Evolutionary conservation across 2,329 filamentous ascomycete species (phyloP).

Genomic region (Albifimbria verrucaria): DNA sequence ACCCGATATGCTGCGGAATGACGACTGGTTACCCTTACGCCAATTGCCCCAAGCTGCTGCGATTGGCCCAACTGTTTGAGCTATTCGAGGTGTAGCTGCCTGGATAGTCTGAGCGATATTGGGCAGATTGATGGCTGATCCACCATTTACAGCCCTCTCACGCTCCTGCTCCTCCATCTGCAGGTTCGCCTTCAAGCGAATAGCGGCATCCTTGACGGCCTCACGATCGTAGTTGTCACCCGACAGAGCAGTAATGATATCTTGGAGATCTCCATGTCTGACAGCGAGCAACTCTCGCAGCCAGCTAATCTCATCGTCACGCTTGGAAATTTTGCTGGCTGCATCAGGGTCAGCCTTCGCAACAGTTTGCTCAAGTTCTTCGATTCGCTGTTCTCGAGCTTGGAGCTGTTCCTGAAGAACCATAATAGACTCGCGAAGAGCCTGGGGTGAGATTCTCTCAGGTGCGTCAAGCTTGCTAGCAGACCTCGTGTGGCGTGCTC

Average conservation of each 20-base stretch:
- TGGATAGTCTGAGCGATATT: slow-evolving; percentile 76
- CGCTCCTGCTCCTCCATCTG: slow-evolving; percentile 98
- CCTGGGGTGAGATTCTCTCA: slow-evolving; percentile 90
- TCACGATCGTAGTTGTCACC: slow-evolving; percentile 73
- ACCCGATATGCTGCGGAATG: slow-evolving; percentile 46
- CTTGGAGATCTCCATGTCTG: slow-evolving; percentile 84
- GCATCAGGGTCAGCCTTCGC: slow-evolving; percentile 71
- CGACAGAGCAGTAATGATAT: slow-evolving; percentile 79
- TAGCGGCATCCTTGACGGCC: slow-evolving; percentile 82
- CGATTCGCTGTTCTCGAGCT: slow-evolving; percentile 85
- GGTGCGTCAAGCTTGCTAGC: slow-evolving; percentile 52
- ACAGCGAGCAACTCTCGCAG: slow-evolving; percentile 89
- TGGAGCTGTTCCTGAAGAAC: slow-evolving; percentile 96
- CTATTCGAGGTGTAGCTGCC: slow-evolving; percentile 76
- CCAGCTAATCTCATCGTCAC: slow-evolving; percentile 93
- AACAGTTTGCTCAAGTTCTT: slow-evolving; percentile 74
- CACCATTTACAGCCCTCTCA: slow-evolving; percentile 74
- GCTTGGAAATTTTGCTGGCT: slow-evolving; percentile 79
- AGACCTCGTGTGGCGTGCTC: slow-evolving; percentile 16
- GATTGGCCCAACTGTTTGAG: slow-evolving; percentile 71
- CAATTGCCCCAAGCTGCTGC: slow-evolving; percentile 97
- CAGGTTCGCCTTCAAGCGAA: slow-evolving; percentile 87
- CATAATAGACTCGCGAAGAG: slow-evolving; percentile 91
- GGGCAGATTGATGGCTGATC: slow-evolving; percentile 64
- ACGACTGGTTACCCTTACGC: slow-evolving; percentile 65